phyloP scores from a whole-genome alignment of 495 filamentous ascomycete genomes.

The Neurospora sublineolata region DNA sequence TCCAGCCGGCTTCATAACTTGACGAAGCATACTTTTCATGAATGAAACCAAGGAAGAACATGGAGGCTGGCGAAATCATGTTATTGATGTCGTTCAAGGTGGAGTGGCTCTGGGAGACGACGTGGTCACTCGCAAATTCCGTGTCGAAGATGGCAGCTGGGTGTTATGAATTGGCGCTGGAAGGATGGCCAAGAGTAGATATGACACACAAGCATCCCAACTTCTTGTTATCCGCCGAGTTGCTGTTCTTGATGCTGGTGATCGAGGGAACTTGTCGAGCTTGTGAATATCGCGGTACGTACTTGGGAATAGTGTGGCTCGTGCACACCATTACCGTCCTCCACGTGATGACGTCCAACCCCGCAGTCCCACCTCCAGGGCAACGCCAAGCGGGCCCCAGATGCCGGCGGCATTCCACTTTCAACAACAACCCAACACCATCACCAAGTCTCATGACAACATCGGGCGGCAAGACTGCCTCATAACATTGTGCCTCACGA shows the following conservation, averaged over 20 bases:
- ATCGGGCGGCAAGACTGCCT: neutral
- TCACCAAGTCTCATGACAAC: neutral
- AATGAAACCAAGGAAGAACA: neutral
- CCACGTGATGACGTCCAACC: neutral
- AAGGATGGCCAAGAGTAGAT: too few relatives aligned
- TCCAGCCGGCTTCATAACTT: too few relatives aligned
- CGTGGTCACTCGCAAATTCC: neutral
- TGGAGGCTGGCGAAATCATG: neutral
- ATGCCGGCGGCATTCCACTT: neutral
- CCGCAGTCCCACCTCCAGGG: neutral
- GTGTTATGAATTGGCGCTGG: too few relatives aligned
- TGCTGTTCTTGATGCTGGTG: neutral
- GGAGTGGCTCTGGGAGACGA: neutral
- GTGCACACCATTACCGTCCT: neutral
- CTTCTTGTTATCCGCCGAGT: neutral
- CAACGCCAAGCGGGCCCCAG: neutral
- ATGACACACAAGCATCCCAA: neutral
- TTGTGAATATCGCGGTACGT: neutral
- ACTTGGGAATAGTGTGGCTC: neutral
- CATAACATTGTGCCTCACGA: neutral
- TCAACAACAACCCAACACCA: neutral
- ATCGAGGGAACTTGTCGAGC: too few relatives aligned
- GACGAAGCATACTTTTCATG: too few relatives aligned
- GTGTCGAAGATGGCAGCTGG: neutral
- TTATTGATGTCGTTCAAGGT: neutral